These are phyloP conservation scores for Pseudonitzschia pungens DNA, from an alignment of 108 stramenopile genomes.

Conservation along the genomic window DNA sequence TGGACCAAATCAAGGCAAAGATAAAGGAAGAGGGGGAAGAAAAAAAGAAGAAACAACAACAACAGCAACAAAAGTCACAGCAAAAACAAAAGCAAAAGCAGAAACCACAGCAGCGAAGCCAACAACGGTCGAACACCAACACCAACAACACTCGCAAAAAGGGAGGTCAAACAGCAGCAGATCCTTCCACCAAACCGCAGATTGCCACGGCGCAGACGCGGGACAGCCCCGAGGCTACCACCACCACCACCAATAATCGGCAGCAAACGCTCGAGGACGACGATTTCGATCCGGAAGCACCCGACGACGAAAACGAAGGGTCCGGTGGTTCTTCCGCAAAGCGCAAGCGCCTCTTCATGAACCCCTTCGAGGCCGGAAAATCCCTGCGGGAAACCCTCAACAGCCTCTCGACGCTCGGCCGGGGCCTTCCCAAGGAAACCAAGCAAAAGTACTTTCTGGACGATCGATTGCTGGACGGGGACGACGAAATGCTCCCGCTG, in stretches of 20 bases:
- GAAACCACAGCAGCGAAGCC: background rate
- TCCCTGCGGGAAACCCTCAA: slow-evolving; percentile 60
- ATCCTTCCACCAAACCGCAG: background rate
- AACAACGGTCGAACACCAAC: background rate
- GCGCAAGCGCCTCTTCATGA: slow-evolving; percentile 27
- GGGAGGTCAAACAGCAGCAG: background rate
- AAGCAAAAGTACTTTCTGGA: slow-evolving; percentile 59
- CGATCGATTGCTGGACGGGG: slow-evolving; percentile 43
- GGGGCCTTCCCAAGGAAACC: slow-evolving; percentile 29
- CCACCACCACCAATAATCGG: no score
- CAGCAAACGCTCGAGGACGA: background rate
- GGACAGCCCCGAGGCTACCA: no score
- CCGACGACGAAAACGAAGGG: background rate
- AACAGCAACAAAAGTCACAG: background rate
- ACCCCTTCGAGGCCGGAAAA: slow-evolving; percentile 83
- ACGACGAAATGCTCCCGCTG: background rate
- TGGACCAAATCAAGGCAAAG: slow-evolving; percentile 29
- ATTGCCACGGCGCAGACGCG: background rate
- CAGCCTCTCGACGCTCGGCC: slow-evolving; percentile 33
- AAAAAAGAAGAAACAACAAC: background rate
- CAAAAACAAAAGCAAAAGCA: background rate
- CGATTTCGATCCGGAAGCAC: background rate
- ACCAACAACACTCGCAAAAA: background rate
- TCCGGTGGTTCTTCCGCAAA: background rate
- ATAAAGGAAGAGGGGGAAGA: slow-evolving; percentile 6